These are phyloP conservation scores for Pholiota molesta DNA, from an alignment of 768 basidiomycete genomes.

Conservation along the genomic window DNA sequence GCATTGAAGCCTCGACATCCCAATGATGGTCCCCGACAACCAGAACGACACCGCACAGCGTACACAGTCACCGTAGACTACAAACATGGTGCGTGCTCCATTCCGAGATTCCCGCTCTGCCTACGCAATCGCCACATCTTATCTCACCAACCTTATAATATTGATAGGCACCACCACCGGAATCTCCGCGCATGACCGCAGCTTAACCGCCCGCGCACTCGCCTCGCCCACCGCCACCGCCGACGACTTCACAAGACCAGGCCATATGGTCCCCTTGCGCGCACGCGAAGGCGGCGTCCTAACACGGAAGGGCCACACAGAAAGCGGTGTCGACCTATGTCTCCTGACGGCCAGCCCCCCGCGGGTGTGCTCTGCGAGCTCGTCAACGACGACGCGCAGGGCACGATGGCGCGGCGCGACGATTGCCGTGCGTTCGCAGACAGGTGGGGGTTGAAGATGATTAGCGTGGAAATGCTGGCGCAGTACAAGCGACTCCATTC, in stretches of 20 bases:
- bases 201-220: slow-evolving; percentile 83
- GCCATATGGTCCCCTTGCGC: slow-evolving; percentile 93
- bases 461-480: slow-evolving; percentile 86
- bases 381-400: slow-evolving; percentile 87
- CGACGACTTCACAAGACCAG: slow-evolving; percentile 86
- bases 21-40: slow-evolving; percentile 93
- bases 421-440: slow-evolving; percentile 93
- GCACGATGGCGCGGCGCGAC: slow-evolving; percentile 93
- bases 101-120: slow-evolving; percentile 2
- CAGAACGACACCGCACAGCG: slow-evolving; percentile 92
- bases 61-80: slow-evolving; percentile 97
- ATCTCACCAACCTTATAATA: slow-evolving; percentile 13
- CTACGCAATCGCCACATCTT: not conserved
- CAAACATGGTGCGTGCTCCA: slow-evolving; percentile 64
- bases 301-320: slow-evolving; percentile 91
- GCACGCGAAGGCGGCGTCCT: slow-evolving; percentile 86
- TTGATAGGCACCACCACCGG: slow-evolving; percentile 86
- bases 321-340: slow-evolving; percentile 88
- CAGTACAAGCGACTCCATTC: slow-evolving; percentile 45
- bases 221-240: slow-evolving; percentile 59
- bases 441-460: slow-evolving; percentile 89
- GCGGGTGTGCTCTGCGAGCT: slow-evolving; percentile 93
- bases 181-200: slow-evolving; percentile 95
- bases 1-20: slow-evolving; percentile 81
- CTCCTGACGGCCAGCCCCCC: slow-evolving; percentile 63